Evolutionary conservation across 2,329 filamentous ascomycete genomes (phyloP).

Genomic region (Alternaria brassicae): DNA sequence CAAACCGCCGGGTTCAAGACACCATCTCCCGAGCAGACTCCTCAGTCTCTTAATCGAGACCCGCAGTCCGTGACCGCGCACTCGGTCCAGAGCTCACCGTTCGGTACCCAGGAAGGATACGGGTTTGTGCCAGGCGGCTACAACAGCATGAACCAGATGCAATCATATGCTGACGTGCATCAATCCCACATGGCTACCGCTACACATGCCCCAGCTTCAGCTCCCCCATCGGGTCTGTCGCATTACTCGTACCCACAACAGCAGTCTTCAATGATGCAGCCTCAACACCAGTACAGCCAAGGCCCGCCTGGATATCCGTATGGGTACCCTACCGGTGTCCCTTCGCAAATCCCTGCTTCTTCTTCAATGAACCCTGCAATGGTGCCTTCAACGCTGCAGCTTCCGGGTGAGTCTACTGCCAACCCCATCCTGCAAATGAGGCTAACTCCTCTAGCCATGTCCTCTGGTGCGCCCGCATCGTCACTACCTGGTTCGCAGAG

Average conservation of each 20-base stretch:
- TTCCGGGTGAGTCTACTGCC: slow-evolving; percentile 55
- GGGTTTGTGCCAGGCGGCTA: slow-evolving; percentile 50
- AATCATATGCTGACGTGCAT: slow-evolving; percentile 85
- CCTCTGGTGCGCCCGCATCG: slow-evolving; percentile 39
- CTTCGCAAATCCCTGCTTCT: slow-evolving; percentile 74
- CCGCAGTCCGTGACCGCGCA: slow-evolving; percentile 49
- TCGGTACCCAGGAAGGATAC: slow-evolving; percentile 50
- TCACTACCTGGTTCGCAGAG: slow-evolving; percentile 40
- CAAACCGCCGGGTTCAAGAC: slow-evolving; percentile 71
- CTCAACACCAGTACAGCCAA: slow-evolving; percentile 69
- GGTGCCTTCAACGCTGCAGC: slow-evolving; percentile 74
- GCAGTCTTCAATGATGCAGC: slow-evolving; percentile 77
- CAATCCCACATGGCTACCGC: slow-evolving; percentile 77
- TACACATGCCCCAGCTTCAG: slow-evolving; percentile 77
- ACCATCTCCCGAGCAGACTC: slow-evolving; percentile 72
- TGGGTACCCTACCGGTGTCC: slow-evolving; percentile 76
- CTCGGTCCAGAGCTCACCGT: slow-evolving; percentile 50
- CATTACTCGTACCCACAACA: slow-evolving; percentile 77
- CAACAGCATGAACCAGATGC: slow-evolving; percentile 79
- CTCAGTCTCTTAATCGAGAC: slow-evolving; percentile 52
- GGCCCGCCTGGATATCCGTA: slow-evolving; percentile 70
- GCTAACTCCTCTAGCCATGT: slow-evolving; percentile 41
- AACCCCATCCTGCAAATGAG: background rate
- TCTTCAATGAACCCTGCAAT: slow-evolving; percentile 71
- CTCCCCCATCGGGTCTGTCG: slow-evolving; percentile 73